phyloP scores from a whole-genome alignment of 345 rosid genomes.

The Rhodamnia rubescens region DNA sequence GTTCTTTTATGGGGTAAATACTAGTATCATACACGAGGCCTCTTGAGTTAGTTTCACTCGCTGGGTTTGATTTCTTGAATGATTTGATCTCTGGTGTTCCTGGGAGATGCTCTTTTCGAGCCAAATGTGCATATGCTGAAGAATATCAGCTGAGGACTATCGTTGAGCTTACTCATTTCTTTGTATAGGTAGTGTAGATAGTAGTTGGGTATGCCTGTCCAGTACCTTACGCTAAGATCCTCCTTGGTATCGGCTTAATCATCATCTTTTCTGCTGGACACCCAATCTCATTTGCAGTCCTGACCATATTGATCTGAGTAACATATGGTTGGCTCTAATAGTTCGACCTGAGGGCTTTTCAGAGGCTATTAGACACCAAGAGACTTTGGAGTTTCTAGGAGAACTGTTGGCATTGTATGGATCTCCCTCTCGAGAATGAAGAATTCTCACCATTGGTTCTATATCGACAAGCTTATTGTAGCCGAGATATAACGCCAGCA shows the following conservation, averaged over 20 bases:
- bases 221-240: not conserved
- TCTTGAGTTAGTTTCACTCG: not conserved
- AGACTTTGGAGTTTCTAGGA: not conserved
- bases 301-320: not conserved
- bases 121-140: not conserved
- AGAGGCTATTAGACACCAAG: not conserved
- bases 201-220: not conserved
- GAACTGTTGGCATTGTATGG: not conserved
- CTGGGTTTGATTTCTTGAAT: not conserved
- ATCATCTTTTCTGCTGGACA: conserved; percentile 4
- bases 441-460: not conserved
- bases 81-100: not conserved
- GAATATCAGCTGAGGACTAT: not conserved
- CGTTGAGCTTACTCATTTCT: not conserved
- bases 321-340: not conserved
- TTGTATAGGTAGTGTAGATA: conserved; percentile 7
- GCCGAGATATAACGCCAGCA: not conserved
- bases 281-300: not conserved
- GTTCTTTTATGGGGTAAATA: not conserved
- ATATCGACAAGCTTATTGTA: not conserved
- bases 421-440: not conserved
- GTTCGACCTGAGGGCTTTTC: not conserved
- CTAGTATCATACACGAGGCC: not conserved
- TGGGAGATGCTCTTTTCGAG: not conserved
- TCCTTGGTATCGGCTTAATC: not conserved